A percentile compares a stretch with the other conserved stretches of the same genome.
phyloP scores from a whole-genome alignment of 805 yeast species.

The Cyberlindnera xishuangbannaensis region DNA sequence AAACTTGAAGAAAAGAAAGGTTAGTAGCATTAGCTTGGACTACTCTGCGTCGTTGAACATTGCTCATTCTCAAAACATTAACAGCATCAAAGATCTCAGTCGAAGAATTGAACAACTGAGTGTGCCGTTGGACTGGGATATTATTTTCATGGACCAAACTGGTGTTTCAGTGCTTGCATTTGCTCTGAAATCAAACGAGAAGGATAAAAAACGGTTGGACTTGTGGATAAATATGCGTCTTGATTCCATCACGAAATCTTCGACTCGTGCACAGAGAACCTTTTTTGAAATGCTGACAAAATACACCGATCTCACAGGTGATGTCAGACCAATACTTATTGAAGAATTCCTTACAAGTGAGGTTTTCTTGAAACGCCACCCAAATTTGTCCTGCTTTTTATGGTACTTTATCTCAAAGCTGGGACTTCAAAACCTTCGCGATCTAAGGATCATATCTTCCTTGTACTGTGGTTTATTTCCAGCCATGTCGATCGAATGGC shows the following conservation, averaged over 20 bases:
- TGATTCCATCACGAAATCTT: neutral
- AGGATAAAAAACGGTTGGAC: constrained; percentile 5
- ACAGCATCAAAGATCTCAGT: constrained; percentile 6
- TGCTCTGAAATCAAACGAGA: constrained; percentile 1
- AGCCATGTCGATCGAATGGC: constrained; percentile 5
- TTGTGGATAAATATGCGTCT: constrained; percentile 9
- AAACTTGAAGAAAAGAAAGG: constrained; percentile 16
- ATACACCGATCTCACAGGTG: constrained; percentile 6
- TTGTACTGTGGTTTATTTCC: constrained; percentile 4
- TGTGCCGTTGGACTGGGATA: constrained; percentile 8
- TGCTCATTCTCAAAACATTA: constrained; percentile 2
- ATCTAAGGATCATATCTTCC: constrained; percentile 3
- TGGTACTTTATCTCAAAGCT: constrained; percentile 12
- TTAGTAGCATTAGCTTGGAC: constrained; percentile 2
- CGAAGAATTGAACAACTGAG: constrained; percentile 1
- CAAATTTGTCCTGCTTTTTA: constrained; percentile 2
- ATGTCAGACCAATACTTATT: constrained; percentile 9
- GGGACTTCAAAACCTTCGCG: neutral
- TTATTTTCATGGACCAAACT: constrained; percentile 7
- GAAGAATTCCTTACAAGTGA: constrained; percentile 6
- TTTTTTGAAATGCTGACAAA: constrained; percentile 8
- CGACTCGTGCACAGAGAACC: constrained; percentile 1
- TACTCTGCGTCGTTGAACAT: constrained; percentile 4
- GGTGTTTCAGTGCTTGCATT: constrained; percentile 8
- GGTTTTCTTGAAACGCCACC: neutral